Percentiles rank a stretch among this genome's conserved stretches.
These are phyloP conservation scores for Xylaria intraflava DNA, from an alignment of 495 filamentous ascomycete species.

Conservation along the genomic window DNA sequence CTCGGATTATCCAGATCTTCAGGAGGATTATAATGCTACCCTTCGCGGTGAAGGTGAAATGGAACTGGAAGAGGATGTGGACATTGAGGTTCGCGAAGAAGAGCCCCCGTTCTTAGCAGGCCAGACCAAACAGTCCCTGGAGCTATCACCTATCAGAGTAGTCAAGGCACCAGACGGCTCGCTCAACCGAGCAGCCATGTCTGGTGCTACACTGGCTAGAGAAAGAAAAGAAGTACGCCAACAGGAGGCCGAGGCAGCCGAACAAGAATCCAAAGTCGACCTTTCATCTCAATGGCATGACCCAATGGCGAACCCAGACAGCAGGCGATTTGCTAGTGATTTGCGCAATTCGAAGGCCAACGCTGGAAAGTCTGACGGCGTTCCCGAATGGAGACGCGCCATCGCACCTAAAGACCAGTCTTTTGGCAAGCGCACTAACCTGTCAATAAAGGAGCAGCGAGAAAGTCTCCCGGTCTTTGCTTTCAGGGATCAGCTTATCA, in stretches of 20 bases:
- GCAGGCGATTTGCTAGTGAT: slow-evolving; percentile 82
- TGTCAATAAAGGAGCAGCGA: slow-evolving; percentile 93
- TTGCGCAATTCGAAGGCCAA: slow-evolving; percentile 52
- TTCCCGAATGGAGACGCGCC: slow-evolving; percentile 91
- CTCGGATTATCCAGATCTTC: slow-evolving; percentile 86
- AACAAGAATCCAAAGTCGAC: slow-evolving; percentile 74
- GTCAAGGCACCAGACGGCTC: slow-evolving; percentile 97
- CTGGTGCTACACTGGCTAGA: slow-evolving; percentile 81
- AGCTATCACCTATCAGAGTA: slow-evolving; percentile 89
- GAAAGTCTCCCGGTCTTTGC: slow-evolving; percentile 87
- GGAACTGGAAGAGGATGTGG: slow-evolving; percentile 93
- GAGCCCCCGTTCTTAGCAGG: slow-evolving; percentile 94
- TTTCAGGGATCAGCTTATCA: slow-evolving; percentile 79
- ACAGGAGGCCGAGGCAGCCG: slow-evolving; percentile 76
- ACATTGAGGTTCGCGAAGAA: slow-evolving; percentile 94
- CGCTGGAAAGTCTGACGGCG: slow-evolving; percentile 44
- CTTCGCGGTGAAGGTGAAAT: slow-evolving; percentile 80
- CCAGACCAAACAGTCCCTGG: slow-evolving; percentile 91
- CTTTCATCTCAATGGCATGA: slow-evolving; percentile 92
- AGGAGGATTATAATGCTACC: slow-evolving; percentile 88
- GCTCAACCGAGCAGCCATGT: slow-evolving; percentile 90
- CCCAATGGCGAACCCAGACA: slow-evolving; percentile 80
- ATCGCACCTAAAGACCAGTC: slow-evolving; percentile 75
- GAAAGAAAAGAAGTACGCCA: slow-evolving; percentile 84
- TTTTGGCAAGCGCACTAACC: slow-evolving; percentile 77